Conservation (phyloP, 768 basidiomycete genomes). For the Suillus plorans region DNA sequence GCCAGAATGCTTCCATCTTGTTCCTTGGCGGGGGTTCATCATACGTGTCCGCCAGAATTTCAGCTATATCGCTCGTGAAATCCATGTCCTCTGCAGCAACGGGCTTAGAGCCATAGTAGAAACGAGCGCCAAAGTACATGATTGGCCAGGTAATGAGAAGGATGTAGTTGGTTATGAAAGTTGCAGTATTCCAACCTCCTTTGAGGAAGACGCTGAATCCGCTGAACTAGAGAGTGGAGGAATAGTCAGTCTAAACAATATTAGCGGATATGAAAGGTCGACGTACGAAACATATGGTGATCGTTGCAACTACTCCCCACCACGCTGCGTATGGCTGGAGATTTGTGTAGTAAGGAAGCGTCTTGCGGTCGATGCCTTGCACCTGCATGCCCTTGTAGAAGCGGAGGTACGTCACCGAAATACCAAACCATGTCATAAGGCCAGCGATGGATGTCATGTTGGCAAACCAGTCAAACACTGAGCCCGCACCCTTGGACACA, state of each 20-base stretch:
- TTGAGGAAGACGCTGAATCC: constrained; percentile 54
- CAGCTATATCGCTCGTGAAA: constrained; percentile 67
- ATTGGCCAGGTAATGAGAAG: constrained; percentile 73
- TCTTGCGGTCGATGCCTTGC: constrained; percentile 73
- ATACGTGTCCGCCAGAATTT: constrained; percentile 67
- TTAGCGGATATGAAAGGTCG: not conserved
- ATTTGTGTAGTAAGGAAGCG: constrained; percentile 66
- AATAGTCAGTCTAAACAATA: constrained; percentile 35
- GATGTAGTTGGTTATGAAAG: constrained; percentile 85
- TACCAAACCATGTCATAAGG: constrained; percentile 83
- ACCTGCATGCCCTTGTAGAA: constrained; percentile 82
- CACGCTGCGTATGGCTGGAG: constrained; percentile 78
- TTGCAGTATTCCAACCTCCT: constrained; percentile 52
- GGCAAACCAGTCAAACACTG: constrained; percentile 78
- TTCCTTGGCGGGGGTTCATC: constrained; percentile 75
- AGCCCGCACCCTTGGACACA: constrained; percentile 59
- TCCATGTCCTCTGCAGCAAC: constrained; percentile 71
- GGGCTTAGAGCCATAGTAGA: constrained; percentile 35
- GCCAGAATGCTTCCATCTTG: constrained; percentile 69
- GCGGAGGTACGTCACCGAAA: constrained; percentile 73
- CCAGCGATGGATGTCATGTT: constrained; percentile 71
- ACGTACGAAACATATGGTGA: constrained; percentile 65
- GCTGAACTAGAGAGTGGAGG: constrained; percentile 42
- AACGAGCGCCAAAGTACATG: constrained; percentile 60
- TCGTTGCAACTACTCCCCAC: constrained; percentile 34